Base-by-base conservation (phyloP, 768 basidiomycete genomes). In the Tylopilus rubrobrunneus region DNA sequence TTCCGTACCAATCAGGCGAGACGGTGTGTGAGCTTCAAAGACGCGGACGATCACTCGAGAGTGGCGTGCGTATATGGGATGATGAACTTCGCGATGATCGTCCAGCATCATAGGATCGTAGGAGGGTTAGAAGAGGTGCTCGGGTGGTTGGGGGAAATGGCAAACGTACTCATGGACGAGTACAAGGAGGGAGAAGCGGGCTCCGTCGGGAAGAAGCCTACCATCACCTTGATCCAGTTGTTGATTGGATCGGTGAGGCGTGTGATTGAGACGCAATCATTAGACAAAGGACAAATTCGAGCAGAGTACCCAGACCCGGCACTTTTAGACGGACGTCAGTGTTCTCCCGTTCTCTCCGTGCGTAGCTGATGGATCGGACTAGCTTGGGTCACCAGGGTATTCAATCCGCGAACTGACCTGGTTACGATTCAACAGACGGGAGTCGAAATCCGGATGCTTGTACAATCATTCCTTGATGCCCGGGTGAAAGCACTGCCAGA, bases 1-100 rank as follows among this genome's bases (percentile, higher is more conserved):
- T 75, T 77, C 42, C 82, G 87, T 15, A 68, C 94, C 40, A 69
- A 76, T n/a, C 83, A 82, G 49, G 85, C 87, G 7, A 81, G 77
- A 17, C 78, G 77, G 27, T 92, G 89, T 60, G 76, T 90, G 51
- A 69, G 73, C 50, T 93, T 94, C 67, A 71, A 73, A n/a, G 70
- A 79, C 25, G 85, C 85, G 0, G 85, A 90, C 56, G 68, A 76
- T 17, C 73, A 77, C 15, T 84, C 87, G 0, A 80, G 90, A 15
- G 67, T 78, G n/a, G 83, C 83, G n/a, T 80, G 83, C 55, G 81
- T 97, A 45, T 82, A 87, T 4, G 89, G 87, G 3, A 74, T 87
- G 65, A 83, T 85, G 76, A 81, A 86, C 63, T 77, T 92, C 43
- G 80, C 80, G 2, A 78, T 81, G 36, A 76, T 90, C 11, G 72